These are phyloP conservation scores for Cyclotella sp. DNA, from an alignment of 108 stramenopile genomes.

Conservation along the genomic window DNA sequence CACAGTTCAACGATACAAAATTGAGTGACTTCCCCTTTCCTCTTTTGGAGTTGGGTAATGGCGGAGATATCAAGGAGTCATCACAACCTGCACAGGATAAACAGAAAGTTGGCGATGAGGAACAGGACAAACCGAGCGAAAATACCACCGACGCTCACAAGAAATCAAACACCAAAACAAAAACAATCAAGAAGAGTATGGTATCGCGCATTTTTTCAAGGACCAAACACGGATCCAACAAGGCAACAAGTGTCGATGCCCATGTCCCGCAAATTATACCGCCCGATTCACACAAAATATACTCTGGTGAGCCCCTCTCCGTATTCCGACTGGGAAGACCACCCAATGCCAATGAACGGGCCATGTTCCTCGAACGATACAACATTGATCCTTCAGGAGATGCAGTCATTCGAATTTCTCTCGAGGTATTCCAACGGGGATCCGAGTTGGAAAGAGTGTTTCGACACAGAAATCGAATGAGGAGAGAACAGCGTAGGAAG, in stretches of 20 bases:
- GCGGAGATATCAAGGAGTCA: neutral
- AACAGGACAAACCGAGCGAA: too few relatives aligned
- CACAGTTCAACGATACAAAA: neutral
- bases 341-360: conserved; percentile 31
- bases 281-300: neutral
- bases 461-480: conserved; percentile 24
- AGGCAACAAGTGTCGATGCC: neutral
- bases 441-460: conserved; percentile 40
- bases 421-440: conserved; percentile 48
- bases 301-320: conserved; percentile 19
- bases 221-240: neutral
- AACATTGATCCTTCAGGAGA: conserved; percentile 38
- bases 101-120: too few relatives aligned
- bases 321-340: conserved; percentile 35
- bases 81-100: too few relatives aligned
- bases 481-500: neutral
- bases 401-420: conserved; percentile 34
- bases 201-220: too few relatives aligned
- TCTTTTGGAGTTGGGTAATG: neutral
- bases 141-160: too few relatives aligned
- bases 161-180: too few relatives aligned
- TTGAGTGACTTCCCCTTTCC: conserved; percentile 5
- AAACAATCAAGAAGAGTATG: too few relatives aligned
- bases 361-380: conserved; percentile 29
- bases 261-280: neutral